These are phyloP conservation scores for Pseudoturritis turrita DNA, from an alignment of 345 rosid genomes.

Conservation along the genomic window DNA sequence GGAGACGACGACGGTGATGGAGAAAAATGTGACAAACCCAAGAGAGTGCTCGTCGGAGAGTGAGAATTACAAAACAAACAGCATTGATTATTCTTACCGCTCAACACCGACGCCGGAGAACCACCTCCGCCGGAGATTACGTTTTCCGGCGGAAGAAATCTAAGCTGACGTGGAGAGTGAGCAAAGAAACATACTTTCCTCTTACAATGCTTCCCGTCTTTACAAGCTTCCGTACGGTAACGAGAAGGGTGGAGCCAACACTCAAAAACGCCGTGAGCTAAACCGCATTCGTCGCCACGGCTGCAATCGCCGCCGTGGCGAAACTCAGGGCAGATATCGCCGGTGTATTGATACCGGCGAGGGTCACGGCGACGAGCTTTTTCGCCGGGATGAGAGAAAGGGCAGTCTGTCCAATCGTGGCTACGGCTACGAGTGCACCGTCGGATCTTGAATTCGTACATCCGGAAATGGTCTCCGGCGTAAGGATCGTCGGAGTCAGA, in stretches of 20 bases:
- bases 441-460: constrained; percentile 93
- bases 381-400: constrained; percentile 83
- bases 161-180: constrained; percentile 60
- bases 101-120: constrained; percentile 7
- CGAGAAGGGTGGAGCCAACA: constrained; percentile 74
- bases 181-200: constrained; percentile 76
- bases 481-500: constrained; percentile 52
- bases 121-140: not conserved
- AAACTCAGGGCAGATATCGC: constrained; percentile 68
- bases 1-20: constrained; percentile 52
- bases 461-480: constrained; percentile 77
- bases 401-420: constrained; percentile 98
- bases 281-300: constrained; percentile 66
- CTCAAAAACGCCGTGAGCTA: constrained; percentile 72
- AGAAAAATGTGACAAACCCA: constrained; percentile 35
- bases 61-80: constrained; percentile 48
- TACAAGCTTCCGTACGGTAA: constrained; percentile 71
- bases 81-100: constrained; percentile 29
- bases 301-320: constrained; percentile 55
- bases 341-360: constrained; percentile 52
- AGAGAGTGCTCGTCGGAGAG: constrained; percentile 64
- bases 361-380: constrained; percentile 94
- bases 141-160: constrained; percentile 38
- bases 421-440: constrained; percentile 84
- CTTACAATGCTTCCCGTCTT: constrained; percentile 63